Base-by-base conservation (phyloP, 257 asterid species). In the Solanum rostratum region DNA sequence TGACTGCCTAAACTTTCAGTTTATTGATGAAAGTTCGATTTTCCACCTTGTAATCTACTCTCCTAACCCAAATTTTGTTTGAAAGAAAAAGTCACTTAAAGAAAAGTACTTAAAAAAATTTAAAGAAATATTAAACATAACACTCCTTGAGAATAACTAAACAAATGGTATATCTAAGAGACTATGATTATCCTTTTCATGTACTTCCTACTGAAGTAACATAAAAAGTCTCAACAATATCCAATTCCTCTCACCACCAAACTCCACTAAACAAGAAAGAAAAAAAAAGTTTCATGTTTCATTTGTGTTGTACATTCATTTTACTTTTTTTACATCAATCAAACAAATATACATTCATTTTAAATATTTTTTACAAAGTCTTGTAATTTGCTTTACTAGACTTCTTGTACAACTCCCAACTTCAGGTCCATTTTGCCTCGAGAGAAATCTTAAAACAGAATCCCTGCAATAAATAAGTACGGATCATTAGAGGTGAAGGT, bases 181-280 rank as follows among this genome's bases (percentile, higher is more conserved):
- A 9, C 82, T 78, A 50, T 78, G 29, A 50, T 78, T 27, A 49
- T 76, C 62, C 82, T 46, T 78, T 78, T 54, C 50, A 78, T 78
- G 82, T 50, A 50, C 82, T 78, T 78, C 82, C 82, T 78, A 78
- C 27, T 78, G 63, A 78, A 78, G 81, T 65, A 78, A 50, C 82
- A 50, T 78, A 50, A 78, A 78, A 78, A 16, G 5, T 4, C 24
- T 78, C 46, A 16, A 78, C 27, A 76, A 24, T 74, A 24, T 76
- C 82, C 27, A 76, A 29, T 68, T 69, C 20, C 82, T 78, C 82
- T 78, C 82, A 78, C 82, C 45, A 78, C 46, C 63, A 27, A 27
- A 78, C 63, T 50, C 82, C 82, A 78, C 82, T 50, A 78, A 43
- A 78, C 63, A 29, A 50, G 82, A 76, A 24, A 45, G 24, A n/a